These are phyloP conservation scores for Umbelopsis vinacea DNA, from an alignment of 192 early-diverging fungal genomes.

Conservation along the genomic window DNA sequence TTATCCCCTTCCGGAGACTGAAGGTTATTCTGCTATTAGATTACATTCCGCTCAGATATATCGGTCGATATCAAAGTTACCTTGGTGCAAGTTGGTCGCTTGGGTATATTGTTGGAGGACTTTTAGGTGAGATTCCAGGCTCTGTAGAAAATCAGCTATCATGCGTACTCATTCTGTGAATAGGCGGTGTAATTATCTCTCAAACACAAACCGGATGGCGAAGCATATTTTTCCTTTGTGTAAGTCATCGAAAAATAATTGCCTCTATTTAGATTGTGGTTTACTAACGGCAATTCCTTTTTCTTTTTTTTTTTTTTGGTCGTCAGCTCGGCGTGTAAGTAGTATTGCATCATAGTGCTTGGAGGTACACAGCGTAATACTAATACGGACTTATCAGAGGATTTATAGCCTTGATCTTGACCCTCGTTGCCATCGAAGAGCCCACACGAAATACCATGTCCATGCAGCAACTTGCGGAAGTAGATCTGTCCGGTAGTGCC, in stretches of 20 bases:
- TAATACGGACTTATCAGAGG: slow-evolving; percentile 43
- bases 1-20: not conserved
- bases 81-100: slow-evolving; percentile 36
- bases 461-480: slow-evolving; percentile 34
- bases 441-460: slow-evolving; percentile 10
- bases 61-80: slow-evolving; percentile 35
- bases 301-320: slow-evolving; percentile 8
- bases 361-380: not conserved
- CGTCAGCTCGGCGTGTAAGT: slow-evolving; percentile 55
- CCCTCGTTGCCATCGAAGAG: slow-evolving; percentile 40
- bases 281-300: slow-evolving; percentile 42
- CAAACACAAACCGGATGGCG: slow-evolving; percentile 45
- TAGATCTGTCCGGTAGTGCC: slow-evolving; percentile 57
- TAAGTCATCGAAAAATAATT: slow-evolving; percentile 26
- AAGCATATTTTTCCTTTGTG: slow-evolving; percentile 37
- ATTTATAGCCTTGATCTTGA: slow-evolving; percentile 41
- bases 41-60: slow-evolving; percentile 40
- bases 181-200: slow-evolving; percentile 54
- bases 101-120: slow-evolving; percentile 37
- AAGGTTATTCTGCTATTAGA: slow-evolving; percentile 21
- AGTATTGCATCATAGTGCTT: not conserved
- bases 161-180: slow-evolving; percentile 35
- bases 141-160: slow-evolving; percentile 35
- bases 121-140: slow-evolving; percentile 33
- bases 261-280: not conserved